Conservation (phyloP, 352 stramenopile species). For the Pythium insidiosum region DNA sequence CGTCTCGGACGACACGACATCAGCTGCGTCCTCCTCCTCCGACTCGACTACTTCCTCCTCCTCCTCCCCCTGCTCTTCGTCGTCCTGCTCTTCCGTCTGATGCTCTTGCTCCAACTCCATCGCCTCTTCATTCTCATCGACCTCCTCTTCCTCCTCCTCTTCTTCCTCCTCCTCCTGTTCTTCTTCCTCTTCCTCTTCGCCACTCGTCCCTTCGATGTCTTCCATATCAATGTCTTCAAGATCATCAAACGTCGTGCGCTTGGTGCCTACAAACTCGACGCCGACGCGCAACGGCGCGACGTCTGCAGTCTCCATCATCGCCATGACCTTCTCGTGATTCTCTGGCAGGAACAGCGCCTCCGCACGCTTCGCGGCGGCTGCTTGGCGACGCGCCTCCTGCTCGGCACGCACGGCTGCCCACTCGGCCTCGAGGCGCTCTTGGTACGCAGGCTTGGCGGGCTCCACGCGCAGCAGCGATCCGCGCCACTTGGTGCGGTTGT, state of each 20-base stretch:
- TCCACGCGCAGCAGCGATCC: constrained; percentile 51
- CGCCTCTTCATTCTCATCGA: constrained; percentile 9
- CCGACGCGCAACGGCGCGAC: too few relatives aligned
- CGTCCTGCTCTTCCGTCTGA: constrained; percentile 9
- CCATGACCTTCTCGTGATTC: constrained; percentile 5
- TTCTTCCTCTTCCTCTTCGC: constrained; percentile 1
- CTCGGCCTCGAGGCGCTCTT: constrained; percentile 30
- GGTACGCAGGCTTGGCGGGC: constrained; percentile 39
- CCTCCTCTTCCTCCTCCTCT: not conserved
- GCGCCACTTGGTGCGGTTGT: constrained; percentile 69
- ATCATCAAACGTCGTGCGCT: too few relatives aligned
- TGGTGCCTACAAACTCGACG: too few relatives aligned
- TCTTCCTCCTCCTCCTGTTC: constrained; percentile 9
- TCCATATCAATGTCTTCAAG: constrained; percentile 2
- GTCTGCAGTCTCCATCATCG: too few relatives aligned
- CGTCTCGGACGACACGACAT: constrained; percentile 4
- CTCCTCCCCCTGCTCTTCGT: constrained; percentile 3
- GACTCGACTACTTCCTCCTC: constrained; percentile 9
- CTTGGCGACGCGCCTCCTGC: constrained; percentile 3
- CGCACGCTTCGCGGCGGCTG: not conserved
- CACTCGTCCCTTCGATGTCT: not conserved
- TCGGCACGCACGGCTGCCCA: constrained; percentile 14
- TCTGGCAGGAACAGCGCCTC: not conserved
- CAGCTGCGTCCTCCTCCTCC: not conserved
- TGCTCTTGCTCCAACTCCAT: constrained; percentile 1